These are phyloP conservation scores for Neonectria hederae DNA, from an alignment of 2,329 filamentous ascomycete species.

Conservation along the genomic window DNA sequence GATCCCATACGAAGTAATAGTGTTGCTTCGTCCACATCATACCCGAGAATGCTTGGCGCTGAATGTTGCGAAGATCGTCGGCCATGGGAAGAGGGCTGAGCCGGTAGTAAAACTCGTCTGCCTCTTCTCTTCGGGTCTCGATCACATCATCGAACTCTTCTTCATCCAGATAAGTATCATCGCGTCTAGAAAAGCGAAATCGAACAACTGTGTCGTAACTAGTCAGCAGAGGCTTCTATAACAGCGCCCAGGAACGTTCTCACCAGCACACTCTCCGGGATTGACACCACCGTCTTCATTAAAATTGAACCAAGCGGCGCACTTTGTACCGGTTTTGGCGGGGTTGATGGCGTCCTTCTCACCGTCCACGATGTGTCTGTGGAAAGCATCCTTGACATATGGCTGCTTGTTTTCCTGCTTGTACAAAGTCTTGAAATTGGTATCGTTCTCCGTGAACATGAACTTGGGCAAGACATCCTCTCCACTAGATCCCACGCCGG, in stretches of 20 bases:
- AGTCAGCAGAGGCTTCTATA: not conserved
- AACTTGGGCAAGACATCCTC: conserved; percentile 86
- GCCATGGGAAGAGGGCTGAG: conserved; percentile 94
- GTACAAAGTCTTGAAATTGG: conserved; percentile 83
- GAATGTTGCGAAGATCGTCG: conserved; percentile 93
- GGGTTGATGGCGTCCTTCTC: conserved; percentile 87
- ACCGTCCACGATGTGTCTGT: conserved; percentile 83
- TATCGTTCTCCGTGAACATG: conserved; percentile 96
- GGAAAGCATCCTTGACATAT: conserved; percentile 96
- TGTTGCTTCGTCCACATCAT: conserved; percentile 99
- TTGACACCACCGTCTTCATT: conserved; percentile 87
- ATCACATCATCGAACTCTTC: conserved; percentile 92
- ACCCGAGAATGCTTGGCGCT: conserved; percentile 91
- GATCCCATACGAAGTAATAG: conserved; percentile 96
- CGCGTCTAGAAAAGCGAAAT: conserved; percentile 83
- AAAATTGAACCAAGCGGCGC: conserved; percentile 90
- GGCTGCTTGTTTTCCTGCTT: conserved; percentile 79
- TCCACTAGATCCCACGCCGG: conserved; percentile 79
- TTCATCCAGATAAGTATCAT: conserved; percentile 85
- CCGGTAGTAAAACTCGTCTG: conserved; percentile 94
- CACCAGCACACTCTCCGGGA: conserved; percentile 90
- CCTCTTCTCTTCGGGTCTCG: conserved; percentile 85
- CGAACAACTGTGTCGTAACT: conserved; percentile 72
- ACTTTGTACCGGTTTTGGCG: conserved; percentile 82
- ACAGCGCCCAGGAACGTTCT: conserved; percentile 49